phyloP scores from a whole-genome alignment of 441 rosid species.

The Pelargonium fulgidum region DNA sequence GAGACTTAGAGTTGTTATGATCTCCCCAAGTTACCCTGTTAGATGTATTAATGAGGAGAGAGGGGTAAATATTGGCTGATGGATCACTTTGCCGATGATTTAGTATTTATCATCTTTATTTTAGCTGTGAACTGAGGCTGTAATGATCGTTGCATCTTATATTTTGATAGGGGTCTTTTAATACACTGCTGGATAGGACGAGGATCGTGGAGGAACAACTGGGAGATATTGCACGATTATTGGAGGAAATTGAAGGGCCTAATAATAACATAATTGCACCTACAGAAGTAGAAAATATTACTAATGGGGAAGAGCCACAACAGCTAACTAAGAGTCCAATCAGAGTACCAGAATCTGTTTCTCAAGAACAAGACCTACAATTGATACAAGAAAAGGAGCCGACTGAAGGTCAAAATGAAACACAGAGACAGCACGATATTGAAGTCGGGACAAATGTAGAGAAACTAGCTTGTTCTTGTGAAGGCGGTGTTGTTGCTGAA shows the following conservation, averaged over 20 bases:
- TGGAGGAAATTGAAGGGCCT: neutral
- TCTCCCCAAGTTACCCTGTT: conserved; percentile 7
- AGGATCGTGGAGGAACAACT: neutral
- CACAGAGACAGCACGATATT: neutral
- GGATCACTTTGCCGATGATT: neutral
- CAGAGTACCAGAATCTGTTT: neutral
- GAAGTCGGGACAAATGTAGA: too few species aligned
- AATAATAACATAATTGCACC: neutral
- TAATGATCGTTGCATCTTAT: neutral
- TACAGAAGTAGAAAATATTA: neutral
- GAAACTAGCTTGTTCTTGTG: too few species aligned
- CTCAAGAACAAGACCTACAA: neutral
- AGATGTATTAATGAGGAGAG: neutral
- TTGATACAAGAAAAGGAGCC: neutral
- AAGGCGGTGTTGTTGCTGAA: neutral
- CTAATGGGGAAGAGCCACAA: neutral
- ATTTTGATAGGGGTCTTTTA: neutral
- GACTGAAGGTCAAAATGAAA: neutral
- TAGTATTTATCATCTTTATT: neutral
- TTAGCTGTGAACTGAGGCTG: neutral
- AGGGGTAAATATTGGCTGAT: neutral
- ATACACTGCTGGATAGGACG: neutral
- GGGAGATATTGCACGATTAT: neutral
- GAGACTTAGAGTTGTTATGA: neutral
- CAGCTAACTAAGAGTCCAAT: neutral